A percentile compares a stretch with the other conserved stretches of the same genome.
phyloP scores from a whole-genome alignment of 1,284 basidiomycete genomes.

The Trichosporon asahii region DNA sequence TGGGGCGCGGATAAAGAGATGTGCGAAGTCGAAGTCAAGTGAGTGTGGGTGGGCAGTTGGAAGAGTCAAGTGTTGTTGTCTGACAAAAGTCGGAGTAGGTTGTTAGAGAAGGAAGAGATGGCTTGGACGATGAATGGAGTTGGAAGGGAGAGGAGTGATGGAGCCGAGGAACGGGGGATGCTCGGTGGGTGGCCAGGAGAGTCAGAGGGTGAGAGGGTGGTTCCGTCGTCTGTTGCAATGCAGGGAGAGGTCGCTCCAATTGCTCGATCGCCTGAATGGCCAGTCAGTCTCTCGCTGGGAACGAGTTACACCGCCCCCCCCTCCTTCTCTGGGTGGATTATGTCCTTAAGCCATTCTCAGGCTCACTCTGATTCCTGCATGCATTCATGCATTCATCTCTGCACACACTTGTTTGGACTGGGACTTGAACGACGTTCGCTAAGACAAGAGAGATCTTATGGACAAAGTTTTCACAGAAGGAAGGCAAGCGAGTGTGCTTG shows the following conservation, averaged over 20 bases:
- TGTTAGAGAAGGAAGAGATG: neutral
- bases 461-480: neutral
- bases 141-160: neutral
- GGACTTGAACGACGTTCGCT: too few species aligned
- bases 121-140: neutral
- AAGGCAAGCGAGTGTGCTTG: neutral
- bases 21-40: neutral
- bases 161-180: neutral
- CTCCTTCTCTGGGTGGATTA: too few species aligned
- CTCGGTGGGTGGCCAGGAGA: neutral
- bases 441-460: too few species aligned
- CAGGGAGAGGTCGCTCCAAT: neutral
- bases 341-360: neutral
- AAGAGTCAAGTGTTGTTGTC: neutral
- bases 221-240: too few species aligned
- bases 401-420: too few species aligned
- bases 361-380: neutral
- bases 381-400: neutral
- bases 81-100: neutral
- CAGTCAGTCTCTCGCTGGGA: neutral
- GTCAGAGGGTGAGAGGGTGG: too few species aligned
- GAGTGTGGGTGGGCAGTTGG: neutral
- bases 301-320: neutral
- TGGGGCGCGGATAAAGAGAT: neutral
- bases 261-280: neutral